Evolutionary conservation across 2,329 filamentous ascomycete species (phyloP).

Genomic region (Talaromyces marneffei): DNA sequence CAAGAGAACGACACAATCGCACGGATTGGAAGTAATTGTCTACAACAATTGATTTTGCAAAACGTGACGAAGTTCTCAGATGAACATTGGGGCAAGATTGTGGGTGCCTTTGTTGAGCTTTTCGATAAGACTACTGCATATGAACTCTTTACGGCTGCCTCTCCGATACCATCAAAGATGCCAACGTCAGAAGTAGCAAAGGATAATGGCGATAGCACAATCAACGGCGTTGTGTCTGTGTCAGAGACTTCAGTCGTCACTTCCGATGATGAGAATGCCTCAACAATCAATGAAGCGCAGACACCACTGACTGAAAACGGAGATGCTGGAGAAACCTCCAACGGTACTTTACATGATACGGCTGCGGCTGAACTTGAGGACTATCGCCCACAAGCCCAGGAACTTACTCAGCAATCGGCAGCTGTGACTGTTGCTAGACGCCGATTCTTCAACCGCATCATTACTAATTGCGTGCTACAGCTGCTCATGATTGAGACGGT

Average conservation of each 20-base stretch:
- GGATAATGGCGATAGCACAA: conserved; percentile 26
- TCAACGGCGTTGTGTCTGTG: conserved; percentile 23
- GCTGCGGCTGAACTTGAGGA: conserved; percentile 62
- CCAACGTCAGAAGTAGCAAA: conserved; percentile 20
- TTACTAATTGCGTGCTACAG: conserved; percentile 95
- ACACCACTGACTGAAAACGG: conserved; percentile 28
- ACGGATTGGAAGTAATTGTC: conserved; percentile 93
- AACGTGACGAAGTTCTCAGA: conserved; percentile 88
- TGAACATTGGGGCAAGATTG: conserved; percentile 89
- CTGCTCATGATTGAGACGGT: conserved; percentile 99
- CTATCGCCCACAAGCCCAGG: conserved; percentile 66
- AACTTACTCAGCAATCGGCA: conserved; percentile 77
- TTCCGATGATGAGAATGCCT: conserved; percentile 21
- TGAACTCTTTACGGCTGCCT: conserved; percentile 84
- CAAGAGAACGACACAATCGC: conserved; percentile 99
- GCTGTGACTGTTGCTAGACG: conserved; percentile 89
- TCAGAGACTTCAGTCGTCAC: conserved; percentile 21
- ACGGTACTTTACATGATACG: conserved; percentile 14
- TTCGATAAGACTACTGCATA: conserved; percentile 93
- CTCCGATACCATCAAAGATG: conserved; percentile 39
- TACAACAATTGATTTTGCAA: conserved; percentile 93
- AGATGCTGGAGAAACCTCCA: conserved; percentile 18
- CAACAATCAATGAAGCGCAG: conserved; percentile 27
- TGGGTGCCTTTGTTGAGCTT: conserved; percentile 89
- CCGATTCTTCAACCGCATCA: conserved; percentile 98